These are phyloP conservation scores for Ampelocalamus luodianensis DNA, from an alignment of 176 grass and related monocot genomes.

Conservation along the genomic window DNA sequence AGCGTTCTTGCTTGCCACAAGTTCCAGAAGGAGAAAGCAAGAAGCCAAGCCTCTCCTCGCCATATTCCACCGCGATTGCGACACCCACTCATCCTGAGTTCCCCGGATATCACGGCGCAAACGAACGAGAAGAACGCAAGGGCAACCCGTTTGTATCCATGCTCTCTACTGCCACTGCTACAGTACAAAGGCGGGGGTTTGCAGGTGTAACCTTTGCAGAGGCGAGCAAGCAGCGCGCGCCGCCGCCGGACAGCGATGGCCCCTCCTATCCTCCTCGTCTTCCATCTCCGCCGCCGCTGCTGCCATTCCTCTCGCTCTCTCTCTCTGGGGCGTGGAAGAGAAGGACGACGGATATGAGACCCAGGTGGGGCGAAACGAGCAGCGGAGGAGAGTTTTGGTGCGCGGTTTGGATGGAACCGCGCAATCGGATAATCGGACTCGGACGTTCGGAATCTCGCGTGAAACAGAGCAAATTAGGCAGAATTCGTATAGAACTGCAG, in stretches of 20 bases:
- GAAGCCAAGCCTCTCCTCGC: not conserved
- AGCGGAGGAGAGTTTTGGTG: too few species aligned
- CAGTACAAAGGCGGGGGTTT: not conserved
- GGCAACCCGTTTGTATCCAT: not conserved
- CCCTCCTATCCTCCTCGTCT: not conserved
- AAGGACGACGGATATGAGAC: not conserved
- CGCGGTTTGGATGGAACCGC: too few species aligned
- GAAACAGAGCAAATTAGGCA: not conserved
- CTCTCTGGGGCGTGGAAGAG: not conserved
- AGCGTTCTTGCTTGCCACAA: not conserved
- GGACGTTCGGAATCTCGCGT: not conserved
- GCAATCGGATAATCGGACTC: too few species aligned
- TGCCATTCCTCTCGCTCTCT: not conserved
- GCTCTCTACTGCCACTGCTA: not conserved
- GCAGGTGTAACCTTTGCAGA: not conserved
- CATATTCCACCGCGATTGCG: not conserved
- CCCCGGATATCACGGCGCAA: not conserved
- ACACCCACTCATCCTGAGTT: not conserved
- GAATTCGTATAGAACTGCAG: not conserved
- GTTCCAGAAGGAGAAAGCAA: not conserved
- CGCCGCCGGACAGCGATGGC: not conserved
- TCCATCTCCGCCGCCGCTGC: not conserved
- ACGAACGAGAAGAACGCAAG: not conserved
- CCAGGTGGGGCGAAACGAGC: too few species aligned
- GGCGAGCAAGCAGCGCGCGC: not conserved